phyloP scores from a whole-genome alignment of 176 grass and related monocot species.

The Musa itinerans region DNA sequence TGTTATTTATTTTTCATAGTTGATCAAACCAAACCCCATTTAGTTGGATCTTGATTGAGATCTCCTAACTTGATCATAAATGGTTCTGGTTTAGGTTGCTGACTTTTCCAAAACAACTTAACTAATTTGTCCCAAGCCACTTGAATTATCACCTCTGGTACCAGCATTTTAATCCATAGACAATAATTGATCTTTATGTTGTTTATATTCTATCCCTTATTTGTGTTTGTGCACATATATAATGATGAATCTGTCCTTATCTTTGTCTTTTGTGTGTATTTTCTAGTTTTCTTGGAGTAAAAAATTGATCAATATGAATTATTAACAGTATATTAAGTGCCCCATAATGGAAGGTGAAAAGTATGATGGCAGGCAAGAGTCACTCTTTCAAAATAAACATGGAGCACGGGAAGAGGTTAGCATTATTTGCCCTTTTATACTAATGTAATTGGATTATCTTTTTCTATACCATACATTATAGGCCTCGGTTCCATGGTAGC shows the following conservation, averaged over 20 bases:
- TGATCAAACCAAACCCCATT: no score
- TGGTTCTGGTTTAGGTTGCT: no score
- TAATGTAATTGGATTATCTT: neutral
- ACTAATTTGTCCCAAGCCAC: no score
- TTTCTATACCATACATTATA: neutral
- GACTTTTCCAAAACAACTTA: no score
- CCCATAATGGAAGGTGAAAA: slow-evolving; percentile 14
- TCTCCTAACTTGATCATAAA: no score
- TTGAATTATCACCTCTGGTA: no score
- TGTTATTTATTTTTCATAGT: no score
- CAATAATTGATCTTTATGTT: neutral
- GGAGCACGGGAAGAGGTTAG: slow-evolving; percentile 13
- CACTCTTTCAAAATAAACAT: slow-evolving; percentile 7
- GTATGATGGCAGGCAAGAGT: slow-evolving; percentile 1
- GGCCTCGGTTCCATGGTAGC: neutral
- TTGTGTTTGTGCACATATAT: neutral
- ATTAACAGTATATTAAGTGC: neutral
- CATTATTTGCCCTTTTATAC: neutral
- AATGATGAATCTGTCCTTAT: no score
- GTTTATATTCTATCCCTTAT: neutral
- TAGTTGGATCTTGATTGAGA: no score
- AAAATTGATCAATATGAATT: neutral
- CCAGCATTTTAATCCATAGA: no score
- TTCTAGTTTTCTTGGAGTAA: neutral
- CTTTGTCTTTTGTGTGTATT: neutral